phyloP scores from a whole-genome alignment of 2,329 filamentous ascomycete genomes.

The Xenoacremonium recifei region DNA sequence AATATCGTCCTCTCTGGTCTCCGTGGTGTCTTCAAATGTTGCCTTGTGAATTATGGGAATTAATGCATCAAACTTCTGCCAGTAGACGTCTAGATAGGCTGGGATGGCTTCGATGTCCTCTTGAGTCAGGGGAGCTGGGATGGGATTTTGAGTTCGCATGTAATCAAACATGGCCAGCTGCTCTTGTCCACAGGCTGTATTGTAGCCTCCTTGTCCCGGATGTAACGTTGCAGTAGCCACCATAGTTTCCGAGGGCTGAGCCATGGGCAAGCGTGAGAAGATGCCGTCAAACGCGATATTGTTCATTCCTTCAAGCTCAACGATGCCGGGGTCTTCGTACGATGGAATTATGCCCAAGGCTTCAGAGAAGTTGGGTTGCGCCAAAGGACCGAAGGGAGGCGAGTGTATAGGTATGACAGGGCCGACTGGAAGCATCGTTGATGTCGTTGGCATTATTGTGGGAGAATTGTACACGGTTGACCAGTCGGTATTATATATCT shows the following conservation, averaged over 20 bases:
- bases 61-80: conserved; percentile 47
- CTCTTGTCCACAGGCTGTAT: conserved; percentile 34
- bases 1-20: conserved; percentile 30
- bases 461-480: too few relatives aligned
- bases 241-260: conserved; percentile 49
- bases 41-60: conserved; percentile 52
- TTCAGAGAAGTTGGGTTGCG: conserved; percentile 32
- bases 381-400: conserved; percentile 30
- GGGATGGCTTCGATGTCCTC: conserved; percentile 45
- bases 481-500: too few relatives aligned
- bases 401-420: conserved; percentile 21
- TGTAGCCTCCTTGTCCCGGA: conserved; percentile 30
- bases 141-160: conserved; percentile 25
- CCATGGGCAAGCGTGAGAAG: too few relatives aligned
- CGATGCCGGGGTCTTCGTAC: too few relatives aligned
- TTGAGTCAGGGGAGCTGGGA: conserved; percentile 35
- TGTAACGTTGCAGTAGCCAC: conserved; percentile 37
- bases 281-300: too few relatives aligned
- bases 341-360: conserved; percentile 29
- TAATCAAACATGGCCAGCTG: conserved; percentile 26
- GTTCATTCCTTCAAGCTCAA: too few relatives aligned
- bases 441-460: too few relatives aligned
- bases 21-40: conserved; percentile 38
- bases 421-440: conserved; percentile 27
- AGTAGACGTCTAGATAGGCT: conserved; percentile 51